Conservation (phyloP, 768 basidiomycete genomes). For the Collybiopsis luxurians region DNA sequence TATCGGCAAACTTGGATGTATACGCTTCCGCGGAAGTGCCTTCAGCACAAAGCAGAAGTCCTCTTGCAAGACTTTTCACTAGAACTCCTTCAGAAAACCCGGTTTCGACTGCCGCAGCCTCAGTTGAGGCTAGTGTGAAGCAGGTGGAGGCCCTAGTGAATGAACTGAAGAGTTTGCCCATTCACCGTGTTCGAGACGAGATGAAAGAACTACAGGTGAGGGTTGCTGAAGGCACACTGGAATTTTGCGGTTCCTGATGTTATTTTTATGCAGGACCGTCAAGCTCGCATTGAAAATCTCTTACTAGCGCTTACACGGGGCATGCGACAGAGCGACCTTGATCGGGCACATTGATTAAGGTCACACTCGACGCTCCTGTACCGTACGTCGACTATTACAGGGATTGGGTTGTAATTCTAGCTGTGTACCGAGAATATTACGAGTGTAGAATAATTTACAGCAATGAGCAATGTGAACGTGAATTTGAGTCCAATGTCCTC, state of each 20-base stretch:
- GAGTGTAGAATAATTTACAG: constrained; percentile 1
- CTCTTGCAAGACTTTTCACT: constrained; percentile 47
- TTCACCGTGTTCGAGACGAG: constrained; percentile 68
- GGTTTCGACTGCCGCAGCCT: constrained; percentile 17
- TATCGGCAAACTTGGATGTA: constrained; percentile 12
- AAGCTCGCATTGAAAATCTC: constrained; percentile 74
- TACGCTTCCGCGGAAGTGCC: constrained; percentile 18
- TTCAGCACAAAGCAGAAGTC: constrained; percentile 26
- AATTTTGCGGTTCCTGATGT: constrained; percentile 6
- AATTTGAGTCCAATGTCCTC: constrained; percentile 14
- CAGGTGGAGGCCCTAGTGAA: constrained; percentile 63
- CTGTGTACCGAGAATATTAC: not conserved
- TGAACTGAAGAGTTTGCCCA: constrained; percentile 60
- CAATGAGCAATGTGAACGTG: not conserved
- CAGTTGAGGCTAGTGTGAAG: constrained; percentile 44
- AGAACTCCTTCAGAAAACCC: constrained; percentile 14
- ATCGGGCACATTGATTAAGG: not conserved
- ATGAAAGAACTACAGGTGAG: constrained; percentile 79
- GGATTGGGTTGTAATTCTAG: not conserved
- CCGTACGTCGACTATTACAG: no score
- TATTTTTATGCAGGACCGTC: constrained; percentile 50
- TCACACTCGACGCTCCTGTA: no score
- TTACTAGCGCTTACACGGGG: constrained; percentile 66
- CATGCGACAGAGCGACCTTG: constrained; percentile 40
- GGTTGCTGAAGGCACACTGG: constrained; percentile 12